Base-by-base conservation (phyloP, 805 yeast genomes). In the Saccharomycopsis capsularis region DNA sequence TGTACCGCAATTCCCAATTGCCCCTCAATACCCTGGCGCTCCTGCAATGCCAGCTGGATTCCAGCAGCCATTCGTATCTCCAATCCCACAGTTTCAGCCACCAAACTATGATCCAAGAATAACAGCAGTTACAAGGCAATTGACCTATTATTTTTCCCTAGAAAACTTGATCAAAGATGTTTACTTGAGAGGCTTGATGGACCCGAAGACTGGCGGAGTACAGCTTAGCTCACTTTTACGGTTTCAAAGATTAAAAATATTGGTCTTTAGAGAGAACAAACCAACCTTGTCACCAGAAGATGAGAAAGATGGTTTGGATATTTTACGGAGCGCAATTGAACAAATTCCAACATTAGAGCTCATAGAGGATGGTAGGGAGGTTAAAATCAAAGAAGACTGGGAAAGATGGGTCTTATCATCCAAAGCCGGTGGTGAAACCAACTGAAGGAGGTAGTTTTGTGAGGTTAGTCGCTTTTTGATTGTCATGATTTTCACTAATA, bases 141-240 rank as follows among this genome's bases (percentile, higher is more conserved):
- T 91, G 46, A 93, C 87, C 62, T 93, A 93, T 71, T 93, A 93
- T 66, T 85, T 93, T 68, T 82, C 95, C 27, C 72, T 81, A 44
- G 95, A 88, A 59, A 93, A 93, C 66, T 73, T 93, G 66, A 71
- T 83, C 58, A 85, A 88, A 67, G 99, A 93, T 68, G 69, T 82
- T 45, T 91, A 68, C 63, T 73, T 93, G 66, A 79, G 96, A 66
- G 76, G 79, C 56, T 85, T 85, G 59, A 85, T 91, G 95, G 78
- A 82, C 64, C 59, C 4, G 3, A 59, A 74, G 42, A 72, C 78
- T 51, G 96, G 96, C 23, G 81, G 82, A 73, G 74, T 89, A 47
- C 78, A 81, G 30, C 65, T 88, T 50, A 60, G 64, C 4, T 72
- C 78, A 49, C 73, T 88, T 55, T 79, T 87, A 52, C 69, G 73